A percentile compares a stretch with the other conserved stretches of the same genome.
phyloP scores from a whole-genome alignment of 2,329 filamentous ascomycete species.

The Capronia americana region DNA sequence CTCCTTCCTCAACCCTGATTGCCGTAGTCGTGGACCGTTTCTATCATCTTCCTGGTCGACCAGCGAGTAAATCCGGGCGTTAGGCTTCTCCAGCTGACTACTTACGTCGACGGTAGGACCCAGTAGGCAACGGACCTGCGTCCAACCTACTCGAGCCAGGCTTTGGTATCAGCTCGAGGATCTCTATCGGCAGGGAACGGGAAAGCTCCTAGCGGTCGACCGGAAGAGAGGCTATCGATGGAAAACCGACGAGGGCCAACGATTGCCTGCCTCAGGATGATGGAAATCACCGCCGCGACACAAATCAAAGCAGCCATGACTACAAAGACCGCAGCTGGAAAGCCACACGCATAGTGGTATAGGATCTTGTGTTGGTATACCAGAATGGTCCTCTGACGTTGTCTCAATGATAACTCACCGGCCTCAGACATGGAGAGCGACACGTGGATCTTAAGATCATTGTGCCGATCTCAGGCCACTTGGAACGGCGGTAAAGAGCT shows the following conservation, averaged over 20 bases:
- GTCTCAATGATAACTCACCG: neutral
- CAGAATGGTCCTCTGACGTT: neutral
- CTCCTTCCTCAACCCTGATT: neutral
- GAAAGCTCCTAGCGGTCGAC: neutral
- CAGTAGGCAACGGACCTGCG: neutral
- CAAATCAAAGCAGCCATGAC: neutral
- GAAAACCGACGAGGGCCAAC: neutral
- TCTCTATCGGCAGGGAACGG: neutral
- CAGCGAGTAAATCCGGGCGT: neutral
- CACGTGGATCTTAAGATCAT: neutral
- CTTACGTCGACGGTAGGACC: neutral
- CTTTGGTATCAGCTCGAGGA: neutral
- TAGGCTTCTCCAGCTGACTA: neutral
- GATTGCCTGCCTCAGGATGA: neutral
- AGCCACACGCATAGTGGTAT: conserved; percentile 46
- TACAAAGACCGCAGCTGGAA: conserved; percentile 41
- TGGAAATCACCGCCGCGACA: neutral
- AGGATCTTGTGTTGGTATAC: conserved; percentile 35
- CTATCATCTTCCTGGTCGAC: neutral
- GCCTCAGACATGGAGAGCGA: neutral
- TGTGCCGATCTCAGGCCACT: neutral
- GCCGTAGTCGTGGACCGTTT: neutral
- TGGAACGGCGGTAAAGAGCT: neutral
- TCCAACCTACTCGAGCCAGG: neutral
- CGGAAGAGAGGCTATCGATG: neutral